Base-by-base conservation (phyloP, 371 early-diverging fungal genomes). In the Furculomyces boomerangus region DNA sequence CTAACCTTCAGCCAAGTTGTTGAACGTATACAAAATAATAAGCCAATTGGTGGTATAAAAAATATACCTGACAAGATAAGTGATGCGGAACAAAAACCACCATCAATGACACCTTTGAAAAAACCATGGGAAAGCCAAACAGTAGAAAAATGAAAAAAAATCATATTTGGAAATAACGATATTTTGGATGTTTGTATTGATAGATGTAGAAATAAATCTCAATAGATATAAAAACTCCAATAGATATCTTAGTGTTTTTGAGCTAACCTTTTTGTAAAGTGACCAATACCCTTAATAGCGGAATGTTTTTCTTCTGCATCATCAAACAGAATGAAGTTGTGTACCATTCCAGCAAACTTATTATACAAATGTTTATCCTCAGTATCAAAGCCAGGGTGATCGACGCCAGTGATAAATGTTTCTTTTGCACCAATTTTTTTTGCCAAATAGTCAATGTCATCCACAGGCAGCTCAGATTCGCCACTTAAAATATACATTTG, bases 401-500 rank as follows among this genome's bases (percentile, higher is more conserved):
- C 13, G 22, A 13, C 41, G 10, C 47, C 55, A 47, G 49, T 27
- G 29, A 54, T 45, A 22, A 10, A 45, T 18, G 14, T 44, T 37
- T 54, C 30, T 20, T 47, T 26, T 8, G 31, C 31, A 13, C 35
- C 2, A 20, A 47, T 50, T 20, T 65, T 55, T 20, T 54, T 54
- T 18, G 53, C 63, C 46, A 67, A 65, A 63, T 58, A 50, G 10
- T 46, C 51, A n/a, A 63, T 58, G 3, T 77, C 78, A 54, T 79
- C 76, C 20, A 75, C 53, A 24, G 76, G 55, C 8, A 74, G 50
- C 54, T 79, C 80, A 5, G 59, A 55, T 30, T 54, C 39, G 0
- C 67, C 67, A 14, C 54, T 46, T 2, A 59, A 60, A 13, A 62
- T 53, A 45, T 53, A 59, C 53, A 67, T 26, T 0, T 50, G 67